These are phyloP conservation scores for Corymbia maculata DNA, from an alignment of 345 rosid genomes.

Conservation along the genomic window DNA sequence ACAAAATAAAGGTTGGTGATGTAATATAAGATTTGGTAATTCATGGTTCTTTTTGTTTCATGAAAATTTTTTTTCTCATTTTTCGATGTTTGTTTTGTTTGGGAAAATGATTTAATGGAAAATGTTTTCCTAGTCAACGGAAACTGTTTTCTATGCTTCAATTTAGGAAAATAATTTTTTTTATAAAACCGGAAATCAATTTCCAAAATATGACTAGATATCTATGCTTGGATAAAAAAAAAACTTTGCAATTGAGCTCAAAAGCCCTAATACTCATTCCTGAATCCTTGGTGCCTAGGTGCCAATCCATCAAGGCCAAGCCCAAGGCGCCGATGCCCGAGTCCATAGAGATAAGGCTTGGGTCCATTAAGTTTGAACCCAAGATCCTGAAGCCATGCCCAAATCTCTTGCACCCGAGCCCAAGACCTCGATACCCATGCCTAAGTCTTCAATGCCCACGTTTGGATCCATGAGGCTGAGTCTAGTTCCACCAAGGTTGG, in stretches of 20 bases:
- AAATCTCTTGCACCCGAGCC: neutral
- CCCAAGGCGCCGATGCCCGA: neutral
- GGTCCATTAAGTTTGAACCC: too few species aligned
- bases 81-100: neutral
- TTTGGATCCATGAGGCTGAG: neutral
- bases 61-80: neutral
- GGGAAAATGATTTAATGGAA: neutral
- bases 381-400: neutral
- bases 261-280: neutral
- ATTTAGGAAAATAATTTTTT: too few species aligned
- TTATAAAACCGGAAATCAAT: too few species aligned
- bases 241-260: neutral
- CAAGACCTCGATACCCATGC: too few species aligned
- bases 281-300: neutral
- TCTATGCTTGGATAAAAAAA: rapidly evolving
- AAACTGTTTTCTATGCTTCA: too few species aligned
- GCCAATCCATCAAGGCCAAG: neutral
- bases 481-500: neutral
- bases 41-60: neutral
- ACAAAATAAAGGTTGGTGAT: neutral
- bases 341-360: too few species aligned
- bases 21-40: neutral
- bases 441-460: neutral
- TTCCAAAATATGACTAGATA: neutral
- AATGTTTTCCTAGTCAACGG: too few species aligned